Evolutionary conservation across 176 grass and related monocot species (phyloP).

Genomic region (Aegilops longissima): DNA sequence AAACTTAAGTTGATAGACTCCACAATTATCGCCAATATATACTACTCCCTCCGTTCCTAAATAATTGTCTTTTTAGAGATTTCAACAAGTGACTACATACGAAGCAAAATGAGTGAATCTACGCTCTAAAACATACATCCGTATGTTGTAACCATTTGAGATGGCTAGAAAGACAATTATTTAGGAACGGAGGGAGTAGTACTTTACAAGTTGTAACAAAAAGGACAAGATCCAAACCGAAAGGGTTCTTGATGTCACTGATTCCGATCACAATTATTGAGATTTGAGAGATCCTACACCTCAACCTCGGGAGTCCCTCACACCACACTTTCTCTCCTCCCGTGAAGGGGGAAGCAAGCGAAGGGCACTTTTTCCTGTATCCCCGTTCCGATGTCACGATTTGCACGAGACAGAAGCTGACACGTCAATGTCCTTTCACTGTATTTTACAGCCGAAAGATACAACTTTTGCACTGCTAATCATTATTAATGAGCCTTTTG

Average conservation of each 20-base stretch:
- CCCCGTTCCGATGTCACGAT: neutral
- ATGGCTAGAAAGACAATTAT: too few species aligned
- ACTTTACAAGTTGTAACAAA: neutral
- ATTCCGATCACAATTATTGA: constrained; percentile 9
- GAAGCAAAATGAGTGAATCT: too few species aligned
- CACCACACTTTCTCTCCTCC: neutral
- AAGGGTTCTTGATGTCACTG: neutral
- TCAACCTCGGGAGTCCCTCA: neutral
- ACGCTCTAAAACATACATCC: too few species aligned
- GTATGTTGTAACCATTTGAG: too few species aligned
- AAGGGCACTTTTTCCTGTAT: neutral
- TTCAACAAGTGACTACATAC: too few species aligned
- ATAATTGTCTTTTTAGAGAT: too few species aligned
- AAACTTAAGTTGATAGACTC: neutral
- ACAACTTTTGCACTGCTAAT: neutral
- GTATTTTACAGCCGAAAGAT: neutral
- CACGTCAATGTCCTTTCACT: neutral
- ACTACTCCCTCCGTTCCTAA: neutral
- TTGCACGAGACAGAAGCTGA: constrained; percentile 13
- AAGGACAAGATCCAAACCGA: neutral
- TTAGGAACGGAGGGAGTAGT: too few species aligned
- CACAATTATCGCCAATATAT: neutral
- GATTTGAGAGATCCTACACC: neutral
- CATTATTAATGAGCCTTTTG: neutral
- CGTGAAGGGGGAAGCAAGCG: neutral